These are phyloP conservation scores for Annulohypoxylon moriforme DNA, from an alignment of 495 filamentous ascomycete species.

Conservation along the genomic window DNA sequence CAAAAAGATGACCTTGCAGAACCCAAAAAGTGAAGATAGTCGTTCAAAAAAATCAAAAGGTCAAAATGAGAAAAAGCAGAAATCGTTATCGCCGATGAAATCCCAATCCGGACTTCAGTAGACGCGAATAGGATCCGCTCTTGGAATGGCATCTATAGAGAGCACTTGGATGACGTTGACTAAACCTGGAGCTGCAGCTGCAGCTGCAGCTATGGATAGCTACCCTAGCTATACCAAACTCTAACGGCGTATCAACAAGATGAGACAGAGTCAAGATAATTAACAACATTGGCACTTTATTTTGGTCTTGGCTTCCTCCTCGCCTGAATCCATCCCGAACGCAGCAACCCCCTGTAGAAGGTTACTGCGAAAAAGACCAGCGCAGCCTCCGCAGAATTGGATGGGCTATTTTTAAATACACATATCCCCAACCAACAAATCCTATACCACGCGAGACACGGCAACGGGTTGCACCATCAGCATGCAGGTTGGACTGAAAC, in stretches of 20 bases:
- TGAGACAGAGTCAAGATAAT: background rate
- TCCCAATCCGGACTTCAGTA: constrained; percentile 18
- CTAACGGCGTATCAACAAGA: background rate
- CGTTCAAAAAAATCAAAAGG: background rate
- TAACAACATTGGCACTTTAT: background rate
- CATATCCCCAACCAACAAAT: background rate
- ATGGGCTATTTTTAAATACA: background rate
- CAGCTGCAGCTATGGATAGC: background rate
- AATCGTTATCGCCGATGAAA: constrained; percentile 15
- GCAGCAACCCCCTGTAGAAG: constrained; percentile 7
- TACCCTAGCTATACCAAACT: background rate
- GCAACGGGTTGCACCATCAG: background rate
- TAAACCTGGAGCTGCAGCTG: background rate
- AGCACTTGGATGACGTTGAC: constrained; percentile 1
- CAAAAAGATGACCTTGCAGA: background rate
- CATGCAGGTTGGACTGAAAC: constrained; percentile 1
- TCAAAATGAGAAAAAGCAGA: background rate
- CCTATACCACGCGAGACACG: background rate
- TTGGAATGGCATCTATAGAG: background rate
- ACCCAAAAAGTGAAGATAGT: background rate
- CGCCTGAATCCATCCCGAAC: background rate
- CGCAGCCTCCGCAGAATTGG: background rate
- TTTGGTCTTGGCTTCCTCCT: background rate
- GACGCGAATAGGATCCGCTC: constrained; percentile 13
- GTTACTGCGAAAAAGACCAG: constrained; percentile 1